These are phyloP conservation scores for Huiozyma sinensis DNA, from an alignment of 805 yeast species.

Conservation along the genomic window DNA sequence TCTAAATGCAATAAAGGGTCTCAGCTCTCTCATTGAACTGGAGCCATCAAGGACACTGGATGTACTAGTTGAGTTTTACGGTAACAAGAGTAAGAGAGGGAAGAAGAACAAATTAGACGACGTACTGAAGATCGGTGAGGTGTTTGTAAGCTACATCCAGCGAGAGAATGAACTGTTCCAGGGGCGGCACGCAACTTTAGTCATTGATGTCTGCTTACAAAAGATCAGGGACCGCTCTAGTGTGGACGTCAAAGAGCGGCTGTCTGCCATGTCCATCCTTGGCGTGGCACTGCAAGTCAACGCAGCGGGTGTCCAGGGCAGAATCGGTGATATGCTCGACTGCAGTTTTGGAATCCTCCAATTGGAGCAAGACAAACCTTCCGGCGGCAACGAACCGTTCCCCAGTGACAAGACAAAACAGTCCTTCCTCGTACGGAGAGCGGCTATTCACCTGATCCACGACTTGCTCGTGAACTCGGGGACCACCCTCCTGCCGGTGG, in stretches of 20 bases:
- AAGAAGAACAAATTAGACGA: constrained; percentile 43
- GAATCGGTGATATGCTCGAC: constrained; percentile 53
- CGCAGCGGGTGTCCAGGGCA: constrained; percentile 39
- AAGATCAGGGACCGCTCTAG: constrained; percentile 29
- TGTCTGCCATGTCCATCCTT: constrained; percentile 82
- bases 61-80: constrained; percentile 32
- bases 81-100: constrained; percentile 15
- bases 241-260: constrained; percentile 52
- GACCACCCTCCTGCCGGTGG: constrained; percentile 38
- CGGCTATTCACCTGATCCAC: constrained; percentile 59
- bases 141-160: constrained; percentile 48
- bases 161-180: constrained; percentile 37
- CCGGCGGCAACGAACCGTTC: not conserved
- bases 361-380: constrained; percentile 33
- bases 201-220: constrained; percentile 36
- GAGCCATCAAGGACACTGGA: constrained; percentile 31
- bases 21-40: constrained; percentile 46
- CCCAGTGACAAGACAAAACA: constrained; percentile 22
- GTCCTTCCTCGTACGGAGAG: constrained; percentile 46
- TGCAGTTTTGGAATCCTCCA: constrained; percentile 68
- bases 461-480: constrained; percentile 46
- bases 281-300: constrained; percentile 57
- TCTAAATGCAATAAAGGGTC: constrained; percentile 71
- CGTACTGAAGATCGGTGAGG: constrained; percentile 75
- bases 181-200: constrained; percentile 32